Base-by-base conservation (phyloP, 768 basidiomycete genomes). In the Leccinum incarnatum region DNA sequence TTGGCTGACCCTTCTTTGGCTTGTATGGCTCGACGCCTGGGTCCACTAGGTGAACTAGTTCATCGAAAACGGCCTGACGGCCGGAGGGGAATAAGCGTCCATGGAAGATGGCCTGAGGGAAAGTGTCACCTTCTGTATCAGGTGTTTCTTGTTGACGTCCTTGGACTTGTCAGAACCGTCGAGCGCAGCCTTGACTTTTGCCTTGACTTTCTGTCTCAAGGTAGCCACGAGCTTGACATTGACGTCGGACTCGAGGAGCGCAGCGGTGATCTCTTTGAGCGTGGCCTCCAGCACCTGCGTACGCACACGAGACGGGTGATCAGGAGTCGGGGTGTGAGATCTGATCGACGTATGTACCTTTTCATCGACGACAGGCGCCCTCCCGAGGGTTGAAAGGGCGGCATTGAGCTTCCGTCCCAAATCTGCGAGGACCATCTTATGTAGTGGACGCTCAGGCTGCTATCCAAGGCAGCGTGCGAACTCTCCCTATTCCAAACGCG, bases 21-120 rank as follows among this genome's bases (percentile, higher is more conserved):
- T 97, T 96, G 73, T 93, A 97, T 2, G 95, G 93, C 66, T 95
- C 93, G 8, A 93, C 89, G 0, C 93, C 95, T 10, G 97, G 95
- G 71, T 99, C 97, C 2, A 99, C 96, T 14, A 99, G 78, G 50
- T 87, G 81, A 19, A 98, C 97, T 2, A 99, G 85, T 72, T 99
- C 96, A 75, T 98, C 95, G 66, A 94, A 98, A 32, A 99, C 91
- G 12, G 95, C 89, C 95, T 98, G 64, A 9, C 50, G 17, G 62
- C 51, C 47, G 25, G 21, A 34, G n/a, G 40, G 40, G 14, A 52
- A 57, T 73, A 21, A 72, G 60, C 36, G 40, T 49, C 10, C 9
- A 21, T 25, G 42, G 34, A 7, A 14, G 15, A 25, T 32, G 9
- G n/a, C 25, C 11, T 27, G 53, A 21, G 21, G 25, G 5, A 25